Conservation (phyloP, 2,329 filamentous ascomycete species). For the Fusarium sp. region DNA sequence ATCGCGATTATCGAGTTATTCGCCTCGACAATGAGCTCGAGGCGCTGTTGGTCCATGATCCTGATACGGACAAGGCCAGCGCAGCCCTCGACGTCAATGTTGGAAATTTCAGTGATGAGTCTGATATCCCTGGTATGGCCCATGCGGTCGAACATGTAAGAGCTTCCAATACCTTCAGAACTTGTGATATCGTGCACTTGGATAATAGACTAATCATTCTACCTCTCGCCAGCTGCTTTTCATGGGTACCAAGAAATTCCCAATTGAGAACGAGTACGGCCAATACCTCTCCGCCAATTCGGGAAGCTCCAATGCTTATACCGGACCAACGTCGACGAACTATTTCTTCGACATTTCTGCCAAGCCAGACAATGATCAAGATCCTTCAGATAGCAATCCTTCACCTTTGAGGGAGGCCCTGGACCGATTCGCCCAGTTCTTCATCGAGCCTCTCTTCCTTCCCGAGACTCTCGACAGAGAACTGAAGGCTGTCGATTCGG, state of each 20-base stretch:
- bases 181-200: neutral
- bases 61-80: slow-evolving; percentile 95
- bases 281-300: slow-evolving; percentile 92
- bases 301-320: slow-evolving; percentile 95
- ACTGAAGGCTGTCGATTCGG: slow-evolving; percentile 89
- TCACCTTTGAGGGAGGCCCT: slow-evolving; percentile 81
- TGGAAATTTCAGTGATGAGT: slow-evolving; percentile 92
- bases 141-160: slow-evolving; percentile 92
- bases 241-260: slow-evolving; percentile 99
- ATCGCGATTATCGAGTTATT: slow-evolving; percentile 89
- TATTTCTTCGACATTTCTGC: slow-evolving; percentile 97
- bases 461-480: slow-evolving; percentile 88
- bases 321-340: slow-evolving; percentile 92
- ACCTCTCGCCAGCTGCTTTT: slow-evolving; percentile 75
- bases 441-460: slow-evolving; percentile 88
- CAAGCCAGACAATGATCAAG: slow-evolving; percentile 73
- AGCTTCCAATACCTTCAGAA: slow-evolving; percentile 11
- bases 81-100: slow-evolving; percentile 96
- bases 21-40: slow-evolving; percentile 88
- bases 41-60: slow-evolving; percentile 91
- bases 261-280: slow-evolving; percentile 94
- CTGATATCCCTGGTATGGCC: slow-evolving; percentile 93
- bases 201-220: slow-evolving; percentile 29
- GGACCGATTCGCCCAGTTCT: slow-evolving; percentile 94
- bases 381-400: slow-evolving; percentile 66